Evolutionary conservation across 1,139 yeast genomes (phyloP).

Genomic region (Yamadazyma friedrichii): DNA sequence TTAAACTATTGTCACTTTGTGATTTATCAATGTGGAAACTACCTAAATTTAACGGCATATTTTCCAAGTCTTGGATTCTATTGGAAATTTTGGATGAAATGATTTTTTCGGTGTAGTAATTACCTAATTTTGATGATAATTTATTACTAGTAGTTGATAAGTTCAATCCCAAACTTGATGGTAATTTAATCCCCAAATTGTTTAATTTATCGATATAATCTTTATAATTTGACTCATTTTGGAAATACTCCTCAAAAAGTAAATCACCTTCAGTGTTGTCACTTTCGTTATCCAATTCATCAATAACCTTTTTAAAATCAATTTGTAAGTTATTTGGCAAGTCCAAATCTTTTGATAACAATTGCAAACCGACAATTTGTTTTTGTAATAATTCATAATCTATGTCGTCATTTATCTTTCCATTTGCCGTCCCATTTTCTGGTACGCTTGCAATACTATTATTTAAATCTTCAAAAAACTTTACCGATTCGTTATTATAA

Average conservation of each 20-base stretch:
- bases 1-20: conserved; percentile 26
- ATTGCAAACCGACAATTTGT: conserved; percentile 74
- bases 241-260: conserved; percentile 16
- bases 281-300: conserved; percentile 3
- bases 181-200: conserved; percentile 31
- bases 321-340: conserved; percentile 53
- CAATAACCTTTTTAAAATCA: conserved; percentile 10
- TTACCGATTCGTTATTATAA: conserved; percentile 23
- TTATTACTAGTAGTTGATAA: conserved; percentile 6
- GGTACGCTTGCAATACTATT: conserved; percentile 6
- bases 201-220: conserved; percentile 31
- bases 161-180: conserved; percentile 10
- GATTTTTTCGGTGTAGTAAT: conserved; percentile 47
- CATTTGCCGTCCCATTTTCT: not conserved
- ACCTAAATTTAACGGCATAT: conserved; percentile 73
- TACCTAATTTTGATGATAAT: conserved; percentile 33
- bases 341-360: conserved; percentile 75
- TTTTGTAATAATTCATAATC: conserved; percentile 57
- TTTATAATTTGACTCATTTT: conserved; percentile 10
- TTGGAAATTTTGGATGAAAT: conserved; percentile 59
- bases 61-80: conserved; percentile 74
- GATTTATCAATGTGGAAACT: conserved; percentile 42
- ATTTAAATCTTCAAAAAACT: conserved; percentile 20
- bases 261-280: not conserved
- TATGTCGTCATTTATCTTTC: conserved; percentile 15